These are phyloP conservation scores for Cladosporium sphaerospermum DNA, from an alignment of 2,329 filamentous ascomycete species.

Conservation along the genomic window DNA sequence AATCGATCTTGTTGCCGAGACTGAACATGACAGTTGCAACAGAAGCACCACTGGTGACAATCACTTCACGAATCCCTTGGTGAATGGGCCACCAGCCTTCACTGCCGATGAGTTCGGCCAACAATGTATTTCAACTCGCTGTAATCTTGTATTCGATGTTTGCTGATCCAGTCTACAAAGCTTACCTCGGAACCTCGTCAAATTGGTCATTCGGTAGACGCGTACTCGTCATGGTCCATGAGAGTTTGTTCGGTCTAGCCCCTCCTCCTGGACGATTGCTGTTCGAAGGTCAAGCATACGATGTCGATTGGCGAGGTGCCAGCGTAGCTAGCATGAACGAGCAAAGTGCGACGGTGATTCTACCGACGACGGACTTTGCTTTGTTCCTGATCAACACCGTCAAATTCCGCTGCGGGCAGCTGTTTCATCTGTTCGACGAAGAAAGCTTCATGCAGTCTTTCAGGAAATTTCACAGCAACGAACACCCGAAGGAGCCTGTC, in stretches of 20 bases:
- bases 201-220: constrained; percentile 51
- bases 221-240: constrained; percentile 45
- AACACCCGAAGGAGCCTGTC: constrained; percentile 21
- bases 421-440: constrained; percentile 52
- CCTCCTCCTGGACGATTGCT: constrained; percentile 40
- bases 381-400: constrained; percentile 51
- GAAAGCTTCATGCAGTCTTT: constrained; percentile 43
- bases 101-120: constrained; percentile 36
- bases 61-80: constrained; percentile 39
- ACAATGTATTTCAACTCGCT: constrained; percentile 30
- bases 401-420: constrained; percentile 50
- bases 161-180: constrained; percentile 23
- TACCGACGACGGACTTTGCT: constrained; percentile 48
- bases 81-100: constrained; percentile 24
- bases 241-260: constrained; percentile 40
- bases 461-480: constrained; percentile 35
- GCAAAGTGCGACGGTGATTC: constrained; percentile 31
- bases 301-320: constrained; percentile 46
- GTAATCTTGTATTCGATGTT: not conserved
- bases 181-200: constrained; percentile 50
- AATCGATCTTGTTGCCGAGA: constrained; percentile 7
- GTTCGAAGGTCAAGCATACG: constrained; percentile 48
- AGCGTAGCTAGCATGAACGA: constrained; percentile 20
- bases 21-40: constrained; percentile 11
- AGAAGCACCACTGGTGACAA: constrained; percentile 13